Conservation (phyloP, 139 green algal species). For the Chlamydomonas applanata region DNA sequence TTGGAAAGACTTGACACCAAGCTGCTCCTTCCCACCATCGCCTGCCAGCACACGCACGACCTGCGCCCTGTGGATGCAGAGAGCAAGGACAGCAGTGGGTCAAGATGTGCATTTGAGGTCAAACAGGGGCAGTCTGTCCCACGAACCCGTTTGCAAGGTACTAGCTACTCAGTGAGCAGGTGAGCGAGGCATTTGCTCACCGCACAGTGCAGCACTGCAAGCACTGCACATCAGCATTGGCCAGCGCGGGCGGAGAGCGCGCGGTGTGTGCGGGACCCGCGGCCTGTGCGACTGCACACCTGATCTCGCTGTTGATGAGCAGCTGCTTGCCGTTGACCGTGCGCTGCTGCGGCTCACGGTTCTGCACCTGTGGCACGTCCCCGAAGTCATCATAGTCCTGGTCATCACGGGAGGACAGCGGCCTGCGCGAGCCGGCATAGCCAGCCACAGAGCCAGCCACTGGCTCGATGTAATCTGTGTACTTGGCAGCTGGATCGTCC, state of each 20-base stretch:
- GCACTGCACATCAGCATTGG: background rate
- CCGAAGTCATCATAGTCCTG: no score
- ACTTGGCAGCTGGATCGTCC: no score
- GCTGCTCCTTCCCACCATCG: constrained; percentile 1
- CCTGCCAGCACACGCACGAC: background rate
- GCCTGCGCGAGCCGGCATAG: no score
- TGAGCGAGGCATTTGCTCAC: no score
- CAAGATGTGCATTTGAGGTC: background rate
- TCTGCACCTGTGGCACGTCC: constrained; percentile 3
- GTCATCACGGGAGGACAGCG: no score
- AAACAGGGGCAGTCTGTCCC: background rate
- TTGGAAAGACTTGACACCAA: constrained; percentile 1
- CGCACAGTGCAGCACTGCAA: no score
- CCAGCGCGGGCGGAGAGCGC: background rate
- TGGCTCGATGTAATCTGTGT: no score
- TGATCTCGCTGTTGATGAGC: constrained; percentile 25
- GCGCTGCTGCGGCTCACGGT: constrained; percentile 11
- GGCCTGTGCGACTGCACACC: background rate
- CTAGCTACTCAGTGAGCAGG: no score
- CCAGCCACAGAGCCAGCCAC: no score
- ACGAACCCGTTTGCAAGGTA: no score
- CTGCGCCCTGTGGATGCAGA: background rate
- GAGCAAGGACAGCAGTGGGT: no score
- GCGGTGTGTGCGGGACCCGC: background rate
- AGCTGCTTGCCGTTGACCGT: constrained; percentile 26